A percentile compares a stretch with the other conserved stretches of the same genome.
phyloP scores from a whole-genome alignment of 345 rosid species.

The Salix caprea region DNA sequence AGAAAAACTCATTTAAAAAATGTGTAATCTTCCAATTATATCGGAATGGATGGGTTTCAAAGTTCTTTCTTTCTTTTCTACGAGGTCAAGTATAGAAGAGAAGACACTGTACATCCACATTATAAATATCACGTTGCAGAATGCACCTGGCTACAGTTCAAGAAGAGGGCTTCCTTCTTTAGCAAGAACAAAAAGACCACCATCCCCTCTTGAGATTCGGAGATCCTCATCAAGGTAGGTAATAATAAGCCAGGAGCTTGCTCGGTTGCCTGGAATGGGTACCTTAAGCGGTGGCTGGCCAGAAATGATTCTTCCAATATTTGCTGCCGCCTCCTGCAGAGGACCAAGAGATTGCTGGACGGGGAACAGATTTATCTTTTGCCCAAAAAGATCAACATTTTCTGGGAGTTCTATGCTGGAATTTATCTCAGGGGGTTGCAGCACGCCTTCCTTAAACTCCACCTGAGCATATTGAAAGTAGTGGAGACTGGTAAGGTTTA shows the following conservation, averaged over 20 bases:
- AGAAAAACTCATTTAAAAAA: background rate
- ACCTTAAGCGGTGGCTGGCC: conserved; percentile 81
- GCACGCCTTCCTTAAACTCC: conserved; percentile 74
- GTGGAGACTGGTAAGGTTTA: background rate
- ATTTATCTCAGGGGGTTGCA: conserved; percentile 82
- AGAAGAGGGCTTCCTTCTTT: conserved; percentile 89
- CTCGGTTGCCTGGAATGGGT: conserved; percentile 70
- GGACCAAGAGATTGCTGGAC: conserved; percentile 74
- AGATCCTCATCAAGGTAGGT: conserved; percentile 86
- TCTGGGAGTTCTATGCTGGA: conserved; percentile 69
- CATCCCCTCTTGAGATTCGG: conserved; percentile 91
- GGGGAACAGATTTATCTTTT: conserved; percentile 58
- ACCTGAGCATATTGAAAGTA: conserved; percentile 45
- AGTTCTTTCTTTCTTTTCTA: background rate
- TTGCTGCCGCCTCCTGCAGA: conserved; percentile 66
- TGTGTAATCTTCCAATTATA: background rate
- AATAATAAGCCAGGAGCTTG: conserved; percentile 77
- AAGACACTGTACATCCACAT: background rate
- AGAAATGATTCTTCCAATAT: conserved; percentile 57
- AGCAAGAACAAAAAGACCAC: conserved; percentile 89
- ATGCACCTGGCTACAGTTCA: conserved; percentile 33
- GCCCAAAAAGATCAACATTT: conserved; percentile 63
- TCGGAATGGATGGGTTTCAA: background rate
- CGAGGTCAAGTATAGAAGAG: background rate
- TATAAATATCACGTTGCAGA: background rate